Base-by-base conservation (phyloP, 78 protist species). In the Diacronema lutheri region DNA sequence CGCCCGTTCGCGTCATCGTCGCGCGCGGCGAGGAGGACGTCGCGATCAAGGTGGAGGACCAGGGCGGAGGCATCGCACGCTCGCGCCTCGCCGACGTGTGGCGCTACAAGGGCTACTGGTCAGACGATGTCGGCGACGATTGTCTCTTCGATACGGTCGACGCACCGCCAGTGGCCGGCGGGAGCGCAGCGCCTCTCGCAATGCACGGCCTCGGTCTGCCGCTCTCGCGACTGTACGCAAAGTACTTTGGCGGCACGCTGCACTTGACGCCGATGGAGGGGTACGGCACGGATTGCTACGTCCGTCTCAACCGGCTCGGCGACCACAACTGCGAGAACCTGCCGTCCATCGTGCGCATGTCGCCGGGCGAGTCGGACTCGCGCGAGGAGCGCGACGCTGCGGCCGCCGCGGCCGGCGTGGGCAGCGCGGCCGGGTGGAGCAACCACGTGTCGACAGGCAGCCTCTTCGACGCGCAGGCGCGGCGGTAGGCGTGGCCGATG, bases 271-370 rank as follows among this genome's bases (percentile, higher is more conserved):
- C 72, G 25, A 65, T 65, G 72, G 72, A 65, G 41, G 72, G 72
- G 41, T 65, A 65, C 72, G 72, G 72, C 40, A 65, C 72, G 41
- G 72, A 65, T 41, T 29, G n/a, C 19, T 33, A 65, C 72, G 72
- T 20, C 72, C n/a, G 33, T 19, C 41, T 65, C 21, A 65, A 65
- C 40, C 1, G 72, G 40, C 40, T 65, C 44, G 72, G 72, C 40
- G 72, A 65, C 72, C 33, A 65, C 40, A 65, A 65, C 72, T 65
- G 72, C 72, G 72, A 65, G 72, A 33, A 65, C 41, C 37, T 65
- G 1, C 40, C 72, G 25, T 11, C 0, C 21, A 35, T 20, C 12
- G 72, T 65, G 44, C 23, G 41, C 0, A 26, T 33, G 41, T 31
- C 41, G 6, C 21, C 7, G 29, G 68, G 68, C 38, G 21, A 19